Evolutionary conservation across 805 yeast species (phyloP).

Genomic region (Candida nemodendra): DNA sequence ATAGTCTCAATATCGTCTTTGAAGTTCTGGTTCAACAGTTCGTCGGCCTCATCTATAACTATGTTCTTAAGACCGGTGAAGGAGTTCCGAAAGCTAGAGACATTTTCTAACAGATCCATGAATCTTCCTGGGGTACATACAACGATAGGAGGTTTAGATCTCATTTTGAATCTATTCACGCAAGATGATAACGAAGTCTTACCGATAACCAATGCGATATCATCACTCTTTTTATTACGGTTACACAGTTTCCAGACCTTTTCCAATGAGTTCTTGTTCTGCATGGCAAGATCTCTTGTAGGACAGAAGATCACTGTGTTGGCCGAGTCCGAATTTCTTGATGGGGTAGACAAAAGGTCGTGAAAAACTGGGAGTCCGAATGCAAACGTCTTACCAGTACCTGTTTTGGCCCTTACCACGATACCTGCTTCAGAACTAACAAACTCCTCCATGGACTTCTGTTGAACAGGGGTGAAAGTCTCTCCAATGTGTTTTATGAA

Average conservation of each 20-base stretch:
- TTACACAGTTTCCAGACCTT: constrained; percentile 37
- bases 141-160: constrained; percentile 54
- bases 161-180: constrained; percentile 26
- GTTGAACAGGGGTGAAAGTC: constrained; percentile 68
- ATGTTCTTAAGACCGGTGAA: constrained; percentile 59
- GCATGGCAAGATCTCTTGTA: constrained; percentile 87
- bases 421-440: constrained; percentile 54
- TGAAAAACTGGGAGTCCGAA: constrained; percentile 80
- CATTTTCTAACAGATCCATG: constrained; percentile 53
- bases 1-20: constrained; percentile 61
- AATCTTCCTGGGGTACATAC: constrained; percentile 92
- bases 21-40: constrained; percentile 80
- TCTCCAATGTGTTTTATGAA: constrained; percentile 41
- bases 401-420: constrained; percentile 89
- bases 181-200: constrained; percentile 44
- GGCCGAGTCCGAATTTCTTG: constrained; percentile 36
- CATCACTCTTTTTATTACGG: constrained; percentile 17
- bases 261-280: constrained; percentile 64
- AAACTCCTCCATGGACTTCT: constrained; percentile 57
- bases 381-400: constrained; percentile 93
- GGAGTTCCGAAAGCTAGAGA: constrained; percentile 39
- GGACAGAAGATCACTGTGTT: constrained; percentile 77
- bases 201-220: constrained; percentile 62
- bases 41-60: constrained; percentile 90
- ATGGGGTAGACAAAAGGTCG: constrained; percentile 36